Percentiles rank a stretch among this genome's conserved stretches.
Evolutionary conservation across 2,329 filamentous ascomycete genomes (phyloP).

Genomic region (Venturia effusa): DNA sequence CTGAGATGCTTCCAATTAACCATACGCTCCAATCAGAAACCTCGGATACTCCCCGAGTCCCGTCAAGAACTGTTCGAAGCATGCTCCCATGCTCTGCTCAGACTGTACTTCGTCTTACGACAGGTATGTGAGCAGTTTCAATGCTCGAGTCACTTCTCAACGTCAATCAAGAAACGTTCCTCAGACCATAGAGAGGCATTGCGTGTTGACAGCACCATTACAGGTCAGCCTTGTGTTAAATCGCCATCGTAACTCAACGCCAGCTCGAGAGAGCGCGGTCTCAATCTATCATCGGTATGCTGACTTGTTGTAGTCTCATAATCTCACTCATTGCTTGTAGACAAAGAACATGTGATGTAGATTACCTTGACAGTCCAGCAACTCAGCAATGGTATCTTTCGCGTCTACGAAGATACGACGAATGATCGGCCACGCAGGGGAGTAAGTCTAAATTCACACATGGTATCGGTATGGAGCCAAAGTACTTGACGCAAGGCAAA

Average conservation of each 20-base stretch:
- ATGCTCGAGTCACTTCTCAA: background rate
- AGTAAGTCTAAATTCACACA: background rate
- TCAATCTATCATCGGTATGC: background rate
- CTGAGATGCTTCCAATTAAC: background rate
- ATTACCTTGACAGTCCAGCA: too few relatives aligned
- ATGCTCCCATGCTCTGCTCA: background rate
- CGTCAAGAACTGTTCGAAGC: background rate
- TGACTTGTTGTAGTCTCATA: too few relatives aligned
- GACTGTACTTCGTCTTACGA: background rate
- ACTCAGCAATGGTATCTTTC: too few relatives aligned
- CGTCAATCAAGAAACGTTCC: background rate
- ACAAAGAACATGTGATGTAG: background rate
- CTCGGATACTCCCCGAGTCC: background rate
- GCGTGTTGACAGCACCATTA: background rate
- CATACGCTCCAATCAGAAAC: background rate
- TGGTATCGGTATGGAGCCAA: background rate
- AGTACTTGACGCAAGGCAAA: background rate
- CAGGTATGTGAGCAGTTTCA: background rate
- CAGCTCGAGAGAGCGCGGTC: background rate
- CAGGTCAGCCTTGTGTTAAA: background rate
- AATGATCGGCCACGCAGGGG: too few relatives aligned
- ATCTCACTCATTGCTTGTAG: background rate
- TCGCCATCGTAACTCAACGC: background rate
- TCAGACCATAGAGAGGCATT: background rate
- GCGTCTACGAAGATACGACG: too few relatives aligned